Base-by-base conservation (phyloP, 345 rosid genomes). In the Stellera chamaejasme region DNA sequence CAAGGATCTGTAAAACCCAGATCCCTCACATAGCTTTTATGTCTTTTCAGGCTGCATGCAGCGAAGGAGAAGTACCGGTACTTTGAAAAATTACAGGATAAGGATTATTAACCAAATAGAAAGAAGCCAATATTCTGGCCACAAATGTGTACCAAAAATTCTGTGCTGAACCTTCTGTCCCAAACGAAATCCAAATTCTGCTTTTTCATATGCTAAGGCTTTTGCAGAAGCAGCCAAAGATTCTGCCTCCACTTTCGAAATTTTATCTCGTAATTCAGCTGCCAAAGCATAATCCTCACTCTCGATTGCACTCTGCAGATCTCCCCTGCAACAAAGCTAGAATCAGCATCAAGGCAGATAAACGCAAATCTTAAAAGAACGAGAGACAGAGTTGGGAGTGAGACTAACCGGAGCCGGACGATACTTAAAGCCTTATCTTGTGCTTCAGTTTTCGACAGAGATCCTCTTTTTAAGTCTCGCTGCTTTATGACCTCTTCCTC, bases 111-210 rank as follows among this genome's bases (percentile, higher is more conserved):
- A 32, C 39, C 39, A 5, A 5, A 32, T 5, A 32, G 39, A 32
- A 3, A 32, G 39, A 32, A 32, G 39, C 9, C 39, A 3, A 5
- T 32, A 32, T 8, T 32, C 7, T 32, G 62, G 59, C 50, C 47
- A 53, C 12, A 48, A 12, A 28, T 13, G 26, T 32, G 45, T 84
- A 88, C 98, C 97, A 55, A 75, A 88, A 56, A 58, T 28, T 73
- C 81, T 88, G 71, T 88, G 98, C 69, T 53, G 79, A 77, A 85
- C 82, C 80, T 82, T 88, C 79, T 92, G 98, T 48, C 98, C 98
- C 66, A 92, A 72, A 27, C 93, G 95, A 69, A 85, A 86, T n/a
- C 79, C 82, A 74, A 81, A 92, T 51, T 79, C 67, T 9, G 84
- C 84, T 28, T 82, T 92, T 69, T 82, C 97, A 77, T 77, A 75